phyloP scores from a whole-genome alignment of 1,284 basidiomycete species.

The Trichosporon asahii region DNA sequence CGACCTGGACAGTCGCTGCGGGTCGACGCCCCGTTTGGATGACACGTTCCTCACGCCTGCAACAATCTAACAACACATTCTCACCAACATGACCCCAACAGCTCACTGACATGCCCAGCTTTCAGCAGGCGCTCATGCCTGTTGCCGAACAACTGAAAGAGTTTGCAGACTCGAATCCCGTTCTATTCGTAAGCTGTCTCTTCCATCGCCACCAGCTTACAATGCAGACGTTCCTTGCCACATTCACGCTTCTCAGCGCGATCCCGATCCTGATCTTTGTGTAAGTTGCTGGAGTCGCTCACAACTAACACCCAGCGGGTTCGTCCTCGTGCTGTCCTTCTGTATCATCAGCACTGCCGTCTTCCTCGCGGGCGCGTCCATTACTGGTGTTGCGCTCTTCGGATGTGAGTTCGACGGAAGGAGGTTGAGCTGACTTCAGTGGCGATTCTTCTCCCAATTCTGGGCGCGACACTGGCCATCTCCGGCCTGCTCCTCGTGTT shows the following conservation, averaged over 20 bases:
- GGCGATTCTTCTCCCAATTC: background rate
- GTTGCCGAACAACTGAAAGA: conserved; percentile 6
- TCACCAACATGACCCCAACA: background rate
- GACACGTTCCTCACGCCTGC: background rate
- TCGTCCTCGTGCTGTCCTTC: background rate
- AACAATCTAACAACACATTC: background rate
- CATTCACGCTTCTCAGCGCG: background rate
- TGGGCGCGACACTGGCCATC: background rate
- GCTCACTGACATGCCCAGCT: background rate
- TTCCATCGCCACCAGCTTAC: background rate
- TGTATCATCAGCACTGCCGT: conserved; percentile 6
- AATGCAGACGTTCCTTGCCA: conserved; percentile 6
- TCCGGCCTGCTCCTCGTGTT: background rate
- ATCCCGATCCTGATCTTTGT: background rate
- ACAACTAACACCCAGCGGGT: background rate
- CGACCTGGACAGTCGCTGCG: background rate
- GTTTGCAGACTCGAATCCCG: conserved; percentile 3
- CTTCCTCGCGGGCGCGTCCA: background rate
- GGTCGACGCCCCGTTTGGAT: background rate
- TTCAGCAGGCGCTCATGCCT: conserved; percentile 7
- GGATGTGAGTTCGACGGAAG: background rate
- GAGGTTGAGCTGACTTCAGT: background rate
- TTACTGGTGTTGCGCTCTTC: background rate
- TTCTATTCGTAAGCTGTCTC: background rate
- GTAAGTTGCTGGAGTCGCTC: background rate